A percentile compares a stretch with the other conserved stretches of the same genome.
These are phyloP conservation scores for Bidens hawaiensis DNA, from an alignment of 140 eudicot genomes.

Conservation along the genomic window DNA sequence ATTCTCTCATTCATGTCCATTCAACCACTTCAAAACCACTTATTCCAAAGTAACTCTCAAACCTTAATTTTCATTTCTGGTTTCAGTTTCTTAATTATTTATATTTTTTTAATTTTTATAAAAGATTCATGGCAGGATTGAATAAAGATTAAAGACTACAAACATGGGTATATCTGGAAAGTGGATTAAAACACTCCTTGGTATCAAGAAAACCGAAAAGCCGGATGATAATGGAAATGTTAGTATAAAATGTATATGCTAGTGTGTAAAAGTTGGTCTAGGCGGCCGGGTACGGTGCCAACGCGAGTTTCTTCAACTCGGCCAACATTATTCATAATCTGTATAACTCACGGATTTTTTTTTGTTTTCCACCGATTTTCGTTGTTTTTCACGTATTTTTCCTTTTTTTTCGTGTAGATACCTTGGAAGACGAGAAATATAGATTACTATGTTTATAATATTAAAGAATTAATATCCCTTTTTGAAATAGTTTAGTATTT, in stretches of 20 bases:
- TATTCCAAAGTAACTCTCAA: neutral
- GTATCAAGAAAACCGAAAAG: slow-evolving; percentile 71
- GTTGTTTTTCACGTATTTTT: too few relatives aligned
- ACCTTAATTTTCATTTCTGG: neutral
- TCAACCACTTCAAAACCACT: neutral
- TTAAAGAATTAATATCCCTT: too few relatives aligned
- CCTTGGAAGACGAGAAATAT: too few relatives aligned
- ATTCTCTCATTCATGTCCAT: neutral
- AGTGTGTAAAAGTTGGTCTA: neutral
- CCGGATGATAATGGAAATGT: slow-evolving; percentile 62
- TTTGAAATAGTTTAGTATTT: too few relatives aligned
- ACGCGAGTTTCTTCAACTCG: too few relatives aligned
- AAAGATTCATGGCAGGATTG: slow-evolving; percentile 30
- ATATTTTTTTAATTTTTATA: neutral
- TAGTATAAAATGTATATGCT: slow-evolving; percentile 12
- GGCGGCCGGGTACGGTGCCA: too few relatives aligned
- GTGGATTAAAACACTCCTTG: slow-evolving; percentile 78
- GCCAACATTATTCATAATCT: too few relatives aligned
- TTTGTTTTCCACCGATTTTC: too few relatives aligned
- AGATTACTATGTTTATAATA: too few relatives aligned
- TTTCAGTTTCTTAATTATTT: neutral
- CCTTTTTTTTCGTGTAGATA: too few relatives aligned
- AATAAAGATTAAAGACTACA: slow-evolving; percentile 15
- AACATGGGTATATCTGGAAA: slow-evolving; percentile 78
- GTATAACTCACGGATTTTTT: too few relatives aligned